Evolutionary conservation across 805 yeast species (phyloP), one percentile per base, ranked within the genome.

Genomic region (Candida piceae): DNA sequence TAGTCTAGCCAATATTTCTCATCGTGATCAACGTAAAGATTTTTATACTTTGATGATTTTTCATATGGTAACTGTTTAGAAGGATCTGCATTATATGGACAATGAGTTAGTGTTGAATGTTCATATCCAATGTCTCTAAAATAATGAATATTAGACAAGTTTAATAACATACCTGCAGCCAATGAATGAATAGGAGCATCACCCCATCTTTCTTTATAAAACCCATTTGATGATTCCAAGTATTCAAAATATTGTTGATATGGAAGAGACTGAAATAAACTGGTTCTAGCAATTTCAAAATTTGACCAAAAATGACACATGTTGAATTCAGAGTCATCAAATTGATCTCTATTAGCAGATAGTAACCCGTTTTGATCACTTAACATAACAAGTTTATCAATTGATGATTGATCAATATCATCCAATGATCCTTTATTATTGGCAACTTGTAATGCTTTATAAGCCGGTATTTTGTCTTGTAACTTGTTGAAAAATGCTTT

Each of bases 151-250:
- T 89, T 85, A 2, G 73, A 64, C 3, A 79, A 58, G 40, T 82
- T 70, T 29, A 89, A 63, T 50, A 84, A 67, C 72, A 93, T 69
- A 0, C 87, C 90, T 5, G 84, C 75, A 0, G 94, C 97, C 16
- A 93, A 60, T 0, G 96, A 81, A 57, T 88, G 97, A 4, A 90
- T 79, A 0, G 97, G 96, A 0, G 97, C 96, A 67, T 90, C 97
- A 2, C 97, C 97, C 97, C 97, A 90, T 52, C 98, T 66, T 58
- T 93, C 96, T 36, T 74, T 71, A 70, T 79, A 88, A 54, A 90
- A 89, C 0, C 97, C 97, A 9, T 89, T 86, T 4, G 78, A 64
- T 7, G 59, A 34, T 38, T 93, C 97, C 33, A 90, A 60, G 48
- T 67, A 74, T 27, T 78, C 63, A 57, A 85, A 86, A 57, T 80